phyloP scores from a whole-genome alignment of 2,329 filamentous ascomycete species.

The Amphichorda felina region DNA sequence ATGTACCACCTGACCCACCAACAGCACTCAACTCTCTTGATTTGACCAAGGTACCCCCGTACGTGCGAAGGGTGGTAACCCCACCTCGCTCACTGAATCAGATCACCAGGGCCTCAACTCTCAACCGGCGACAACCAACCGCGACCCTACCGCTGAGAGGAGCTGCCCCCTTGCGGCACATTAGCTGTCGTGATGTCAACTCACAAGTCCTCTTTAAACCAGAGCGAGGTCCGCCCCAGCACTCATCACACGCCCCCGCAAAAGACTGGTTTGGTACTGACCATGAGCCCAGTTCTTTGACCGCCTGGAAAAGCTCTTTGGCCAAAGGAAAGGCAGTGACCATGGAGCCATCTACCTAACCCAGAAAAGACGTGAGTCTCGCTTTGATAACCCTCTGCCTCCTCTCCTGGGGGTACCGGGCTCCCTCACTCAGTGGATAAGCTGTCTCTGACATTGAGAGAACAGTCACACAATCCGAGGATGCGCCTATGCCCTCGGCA shows the following conservation, averaged over 20 bases:
- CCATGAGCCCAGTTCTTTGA: constrained; percentile 53
- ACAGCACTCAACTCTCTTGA: too few relatives aligned
- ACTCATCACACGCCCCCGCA: neutral
- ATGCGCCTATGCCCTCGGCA: constrained; percentile 27
- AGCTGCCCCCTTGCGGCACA: neutral
- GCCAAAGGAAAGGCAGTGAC: constrained; percentile 51
- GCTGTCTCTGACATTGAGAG: neutral
- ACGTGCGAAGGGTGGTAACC: too few relatives aligned
- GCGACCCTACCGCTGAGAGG: neutral
- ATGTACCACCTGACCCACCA: too few relatives aligned
- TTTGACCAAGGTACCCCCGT: too few relatives aligned
- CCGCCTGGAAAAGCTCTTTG: constrained; percentile 56
- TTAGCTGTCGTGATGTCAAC: neutral
- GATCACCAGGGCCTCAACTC: too few relatives aligned
- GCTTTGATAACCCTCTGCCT: neutral
- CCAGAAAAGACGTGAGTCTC: constrained; percentile 58
- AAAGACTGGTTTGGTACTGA: neutral
- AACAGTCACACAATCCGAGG: constrained; percentile 29
- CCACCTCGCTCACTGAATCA: too few relatives aligned
- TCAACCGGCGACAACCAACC: too few relatives aligned
- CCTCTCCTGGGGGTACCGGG: neutral
- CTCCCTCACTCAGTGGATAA: too few relatives aligned
- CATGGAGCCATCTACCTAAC: constrained; percentile 65
- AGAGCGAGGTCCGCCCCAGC: neutral
- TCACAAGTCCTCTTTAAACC: neutral